Conservation (phyloP, 495 filamentous ascomycete species). For the Bacidia gigantensis region DNA sequence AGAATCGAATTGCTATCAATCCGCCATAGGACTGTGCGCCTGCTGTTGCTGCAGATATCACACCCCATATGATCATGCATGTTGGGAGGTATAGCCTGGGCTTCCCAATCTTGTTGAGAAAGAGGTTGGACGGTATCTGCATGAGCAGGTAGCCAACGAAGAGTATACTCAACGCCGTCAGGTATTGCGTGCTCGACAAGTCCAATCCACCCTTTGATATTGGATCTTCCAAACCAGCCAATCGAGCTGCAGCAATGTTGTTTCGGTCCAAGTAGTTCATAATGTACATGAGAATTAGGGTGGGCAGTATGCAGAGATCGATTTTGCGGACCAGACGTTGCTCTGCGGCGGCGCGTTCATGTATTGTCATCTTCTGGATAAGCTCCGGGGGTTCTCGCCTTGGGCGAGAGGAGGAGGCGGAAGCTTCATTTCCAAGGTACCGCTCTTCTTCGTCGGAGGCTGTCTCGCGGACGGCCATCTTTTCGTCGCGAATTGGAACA, state of each 20-base stretch:
- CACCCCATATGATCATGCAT: constrained; percentile 58
- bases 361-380: constrained; percentile 34
- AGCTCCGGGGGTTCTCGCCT: constrained; percentile 33
- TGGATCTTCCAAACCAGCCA: constrained; percentile 36
- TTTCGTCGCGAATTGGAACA: neutral
- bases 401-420: neutral
- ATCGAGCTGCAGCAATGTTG: constrained; percentile 38
- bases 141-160: constrained; percentile 56
- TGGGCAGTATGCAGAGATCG: constrained; percentile 47
- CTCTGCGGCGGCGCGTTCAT: constrained; percentile 36
- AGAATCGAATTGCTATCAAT: constrained; percentile 53
- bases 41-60: constrained; percentile 52
- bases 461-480: neutral
- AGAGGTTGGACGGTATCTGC: constrained; percentile 33
- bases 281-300: constrained; percentile 61
- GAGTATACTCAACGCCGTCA: constrained; percentile 52
- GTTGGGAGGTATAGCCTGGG: constrained; percentile 52
- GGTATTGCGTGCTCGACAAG: constrained; percentile 35
- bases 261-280: constrained; percentile 70
- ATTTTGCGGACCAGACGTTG: constrained; percentile 46
- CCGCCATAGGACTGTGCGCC: constrained; percentile 44
- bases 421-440: neutral
- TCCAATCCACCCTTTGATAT: constrained; percentile 26
- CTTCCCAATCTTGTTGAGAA: constrained; percentile 35
- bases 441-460: neutral